Conservation (phyloP, 331 rosid species). For the Malus hybrid region DNA sequence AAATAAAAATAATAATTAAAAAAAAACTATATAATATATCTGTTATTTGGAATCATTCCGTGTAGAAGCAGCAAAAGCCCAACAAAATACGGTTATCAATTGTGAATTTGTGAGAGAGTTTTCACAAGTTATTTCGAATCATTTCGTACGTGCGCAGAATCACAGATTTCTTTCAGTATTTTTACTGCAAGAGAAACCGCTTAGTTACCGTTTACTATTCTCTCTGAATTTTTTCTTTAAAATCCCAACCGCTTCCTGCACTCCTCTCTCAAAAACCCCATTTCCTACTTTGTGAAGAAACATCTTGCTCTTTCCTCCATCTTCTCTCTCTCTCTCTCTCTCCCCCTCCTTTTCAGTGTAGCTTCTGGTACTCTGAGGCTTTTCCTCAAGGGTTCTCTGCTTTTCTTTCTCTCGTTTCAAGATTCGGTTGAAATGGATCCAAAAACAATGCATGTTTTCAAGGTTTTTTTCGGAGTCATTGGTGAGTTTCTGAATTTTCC, state of each 20-base stretch:
- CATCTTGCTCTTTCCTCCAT: constrained; percentile 4
- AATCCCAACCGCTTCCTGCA: constrained; percentile 1
- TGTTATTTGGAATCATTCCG: no score
- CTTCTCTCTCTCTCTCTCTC: no score
- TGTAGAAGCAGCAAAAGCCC: not conserved
- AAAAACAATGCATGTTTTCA: constrained; percentile 37
- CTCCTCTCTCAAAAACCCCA: not conserved
- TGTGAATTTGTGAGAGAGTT: not conserved
- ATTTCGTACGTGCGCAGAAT: no score
- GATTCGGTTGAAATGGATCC: not conserved
- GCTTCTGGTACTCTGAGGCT: not conserved
- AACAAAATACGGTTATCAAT: not conserved
- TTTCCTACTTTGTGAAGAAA: constrained; percentile 15
- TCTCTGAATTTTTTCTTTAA: constrained; percentile 20
- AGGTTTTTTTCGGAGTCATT: constrained; percentile 62
- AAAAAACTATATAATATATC: no score
- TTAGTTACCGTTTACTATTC: not conserved
- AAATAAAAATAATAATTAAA: no score
- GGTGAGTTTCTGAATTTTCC: constrained; percentile 35
- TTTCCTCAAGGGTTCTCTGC: not conserved
- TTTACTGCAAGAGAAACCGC: not conserved
- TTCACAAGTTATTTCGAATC: not conserved
- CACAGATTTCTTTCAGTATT: not conserved
- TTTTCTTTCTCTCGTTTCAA: not conserved
- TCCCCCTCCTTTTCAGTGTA: no score